These are phyloP conservation scores for Ajuga reptans DNA, from an alignment of 305 asterid genomes.

Conservation along the genomic window DNA sequence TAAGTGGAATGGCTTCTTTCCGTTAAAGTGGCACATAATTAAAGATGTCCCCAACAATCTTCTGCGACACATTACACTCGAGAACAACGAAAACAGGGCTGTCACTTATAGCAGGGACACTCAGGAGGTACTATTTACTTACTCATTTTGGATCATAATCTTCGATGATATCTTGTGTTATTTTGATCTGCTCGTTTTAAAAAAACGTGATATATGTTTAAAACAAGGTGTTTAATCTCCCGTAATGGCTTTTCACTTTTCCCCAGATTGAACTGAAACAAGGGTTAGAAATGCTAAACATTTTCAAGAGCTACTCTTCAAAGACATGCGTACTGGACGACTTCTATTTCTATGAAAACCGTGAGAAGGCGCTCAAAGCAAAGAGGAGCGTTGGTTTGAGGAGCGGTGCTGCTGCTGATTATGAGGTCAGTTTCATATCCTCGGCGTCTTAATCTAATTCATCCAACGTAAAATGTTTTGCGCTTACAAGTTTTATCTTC, in stretches of 20 bases:
- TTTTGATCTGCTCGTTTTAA: too few species aligned
- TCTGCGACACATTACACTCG: constrained; percentile 53
- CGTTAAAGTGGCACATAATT: constrained; percentile 65
- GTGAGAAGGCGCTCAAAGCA: constrained; percentile 56
- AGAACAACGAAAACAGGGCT: constrained; percentile 55
- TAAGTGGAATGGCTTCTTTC: constrained; percentile 77
- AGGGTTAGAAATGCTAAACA: constrained; percentile 67
- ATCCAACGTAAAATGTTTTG: neutral
- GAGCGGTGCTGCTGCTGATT: constrained; percentile 9
- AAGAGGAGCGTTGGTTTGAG: constrained; percentile 30
- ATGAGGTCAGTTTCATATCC: constrained; percentile 25
- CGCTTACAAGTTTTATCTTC: too few species aligned
- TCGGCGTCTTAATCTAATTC: neutral
- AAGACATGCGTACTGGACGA: constrained; percentile 60
- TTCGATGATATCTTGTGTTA: too few species aligned
- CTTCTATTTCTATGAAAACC: constrained; percentile 60
- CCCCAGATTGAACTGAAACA: constrained; percentile 58
- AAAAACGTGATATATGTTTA: too few species aligned
- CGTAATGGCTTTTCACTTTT: neutral
- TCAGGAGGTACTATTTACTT: constrained; percentile 49
- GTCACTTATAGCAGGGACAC: constrained; percentile 74
- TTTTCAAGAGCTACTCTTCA: constrained; percentile 55
- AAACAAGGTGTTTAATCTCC: too few species aligned
- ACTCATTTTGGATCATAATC: too few species aligned
- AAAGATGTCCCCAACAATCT: constrained; percentile 56